These are phyloP conservation scores for Brasilioporus rufonigricans DNA, from an alignment of 768 basidiomycete genomes.

Conservation along the genomic window DNA sequence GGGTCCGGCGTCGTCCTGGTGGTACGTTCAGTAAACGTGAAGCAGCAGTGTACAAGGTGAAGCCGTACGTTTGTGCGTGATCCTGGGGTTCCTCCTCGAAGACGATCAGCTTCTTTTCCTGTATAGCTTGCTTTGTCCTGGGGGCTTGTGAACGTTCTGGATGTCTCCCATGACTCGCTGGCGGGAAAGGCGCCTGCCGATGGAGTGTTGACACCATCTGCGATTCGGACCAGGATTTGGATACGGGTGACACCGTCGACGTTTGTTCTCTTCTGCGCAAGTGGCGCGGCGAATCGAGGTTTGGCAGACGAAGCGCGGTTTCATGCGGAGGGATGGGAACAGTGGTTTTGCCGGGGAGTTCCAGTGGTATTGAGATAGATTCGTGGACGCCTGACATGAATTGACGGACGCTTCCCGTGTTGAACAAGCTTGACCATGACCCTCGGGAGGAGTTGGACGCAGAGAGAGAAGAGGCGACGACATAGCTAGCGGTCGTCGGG, in stretches of 20 bases:
- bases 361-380: slow-evolving; percentile 40
- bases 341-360: slow-evolving; percentile 21
- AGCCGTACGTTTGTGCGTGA: slow-evolving; percentile 11
- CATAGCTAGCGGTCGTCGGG: slow-evolving; percentile 38
- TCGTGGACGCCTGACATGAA: slow-evolving; percentile 64
- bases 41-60: background rate
- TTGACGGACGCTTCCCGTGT: slow-evolving; percentile 62
- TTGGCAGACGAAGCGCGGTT: slow-evolving; percentile 20
- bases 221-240: slow-evolving; percentile 60
- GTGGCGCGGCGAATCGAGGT: slow-evolving; percentile 30
- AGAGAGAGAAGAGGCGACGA: slow-evolving; percentile 40
- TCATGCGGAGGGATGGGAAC: slow-evolving; percentile 26
- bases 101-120: slow-evolving; percentile 40
- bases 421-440: slow-evolving; percentile 81
- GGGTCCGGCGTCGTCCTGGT: slow-evolving; percentile 14
- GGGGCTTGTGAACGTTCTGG: slow-evolving; percentile 43
- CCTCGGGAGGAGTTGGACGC: slow-evolving; percentile 66
- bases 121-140: slow-evolving; percentile 27
- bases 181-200: slow-evolving; percentile 41
- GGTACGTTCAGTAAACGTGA: background rate
- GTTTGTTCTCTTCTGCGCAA: slow-evolving; percentile 28
- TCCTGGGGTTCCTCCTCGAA: slow-evolving; percentile 26
- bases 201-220: slow-evolving; percentile 27
- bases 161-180: slow-evolving; percentile 39
- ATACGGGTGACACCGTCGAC: slow-evolving; percentile 32